Base-by-base conservation (phyloP, 192 early-diverging fungal species). In the Paraglomus brasilianum region DNA sequence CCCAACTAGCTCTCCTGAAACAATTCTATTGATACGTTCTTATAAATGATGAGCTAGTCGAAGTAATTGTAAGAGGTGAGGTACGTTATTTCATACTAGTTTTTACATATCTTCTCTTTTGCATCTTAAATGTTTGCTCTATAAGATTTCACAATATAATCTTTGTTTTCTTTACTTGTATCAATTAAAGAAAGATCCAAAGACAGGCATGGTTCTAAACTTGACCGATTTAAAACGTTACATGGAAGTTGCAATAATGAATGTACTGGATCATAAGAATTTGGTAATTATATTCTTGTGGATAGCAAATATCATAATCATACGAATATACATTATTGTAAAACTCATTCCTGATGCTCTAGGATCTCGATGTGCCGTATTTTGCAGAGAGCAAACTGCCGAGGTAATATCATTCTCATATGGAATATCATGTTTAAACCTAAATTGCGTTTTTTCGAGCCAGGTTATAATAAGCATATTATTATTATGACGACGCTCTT, bases 141-240 rank as follows among this genome's bases (percentile, higher is more conserved):
- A 66, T 19, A n/a, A 11, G 42, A 22, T 46, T 41, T n/a, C 13
- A 40, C 14, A 1, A 52, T 2, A 52, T 39, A 21, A 21, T 5
- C 39, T 10, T 45, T 51, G 17, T 10, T 15, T 43, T 15, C 1
- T 38, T 70, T 13, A 10, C 36, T 49, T 9, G 10, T 19, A 39
- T 42, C 48, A 14, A 15, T 66, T 14, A 40, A 39, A 87, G 80
- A 77, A 95, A 7, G 80, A 95, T 75, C 84, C 82, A n/a, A 39
- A 59, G 8, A 94, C 90, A 0, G 95, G 93, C 5, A 95, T 97
- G 93, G 90, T 97, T 4, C 83, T 91, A 67, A 94, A 94, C 74
- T 77, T 95, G 8, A 78, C 78, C 0, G 88, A 92, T 43, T 74
- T 95, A 70, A 95, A 95, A 80, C 76, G 83, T 63, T 89, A 84